Evolutionary conservation across 768 basidiomycete genomes (phyloP), one percentile per base, ranked within the genome.

Genomic region (Collybia sordida): DNA sequence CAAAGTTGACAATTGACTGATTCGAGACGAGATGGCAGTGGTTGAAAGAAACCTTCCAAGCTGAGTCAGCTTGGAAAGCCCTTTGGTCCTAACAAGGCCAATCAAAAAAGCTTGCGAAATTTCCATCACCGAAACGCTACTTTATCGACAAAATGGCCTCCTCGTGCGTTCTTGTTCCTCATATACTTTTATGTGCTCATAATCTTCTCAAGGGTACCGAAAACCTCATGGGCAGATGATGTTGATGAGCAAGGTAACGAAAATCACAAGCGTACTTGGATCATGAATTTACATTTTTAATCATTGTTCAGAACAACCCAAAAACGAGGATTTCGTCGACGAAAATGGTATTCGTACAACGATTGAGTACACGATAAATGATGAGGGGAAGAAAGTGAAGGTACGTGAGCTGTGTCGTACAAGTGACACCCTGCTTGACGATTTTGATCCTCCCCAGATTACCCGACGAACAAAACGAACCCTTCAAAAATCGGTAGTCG

Each of bases 361-460:
- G 0, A 75, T 90, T 40, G 92, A 93, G 63, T 93, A 88, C 67
- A 75, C 76, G 22, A 67, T 89, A 45, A 94, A 98, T 59, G 96
- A 98, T 27, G 87, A 95, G 23, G 96, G 93, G 6, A 93, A 94
- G 72, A 93, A 90, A 65, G 83, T 98, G 65, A 99, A 98, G 77
- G 94, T 90, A 56, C 35, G 74, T 47, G 15, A 51, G 18, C 42
- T 21, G 42, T 55, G 3, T 6, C 31, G 17, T 39, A 8, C 24
- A 41, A 3, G 9, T 11, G 17, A 3, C 15, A 43, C 42, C 22
- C n/a, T n/a, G 14, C 17, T 12, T 45, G 19, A 49, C n/a, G 19
- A 9, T 34, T 43, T 31, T 14, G 38, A 21, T 22, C 31, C 37
- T 27, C 40, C 23, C 11, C 55, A 95, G 93, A 85, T 93, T 50